Evolutionary conservation across 1,284 basidiomycete genomes (phyloP).

Genomic region (Porogramme epimiltina): DNA sequence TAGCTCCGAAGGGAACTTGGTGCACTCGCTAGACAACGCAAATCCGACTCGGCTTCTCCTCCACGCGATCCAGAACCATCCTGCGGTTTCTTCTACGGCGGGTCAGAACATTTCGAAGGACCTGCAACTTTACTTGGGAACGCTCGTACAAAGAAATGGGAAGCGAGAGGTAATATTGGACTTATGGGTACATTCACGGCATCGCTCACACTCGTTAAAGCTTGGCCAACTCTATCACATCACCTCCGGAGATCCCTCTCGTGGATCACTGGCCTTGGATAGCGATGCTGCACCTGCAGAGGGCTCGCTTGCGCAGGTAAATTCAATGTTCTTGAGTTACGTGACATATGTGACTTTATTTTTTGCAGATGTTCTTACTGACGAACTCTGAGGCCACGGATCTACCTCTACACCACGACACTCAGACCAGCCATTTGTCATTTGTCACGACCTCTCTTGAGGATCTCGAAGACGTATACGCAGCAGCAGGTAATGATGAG

Average conservation of each 20-base stretch:
- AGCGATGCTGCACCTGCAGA: conserved; percentile 56
- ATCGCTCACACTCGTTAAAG: conserved; percentile 25
- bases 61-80: conserved; percentile 47
- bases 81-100: neutral
- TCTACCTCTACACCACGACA: too few relatives aligned
- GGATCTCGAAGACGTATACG: conserved; percentile 7
- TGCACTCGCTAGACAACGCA: conserved; percentile 59
- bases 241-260: conserved; percentile 77
- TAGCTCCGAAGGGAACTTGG: conserved; percentile 81
- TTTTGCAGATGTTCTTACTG: neutral
- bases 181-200: accelerated
- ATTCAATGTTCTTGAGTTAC: conserved; percentile 20
- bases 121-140: conserved; percentile 48
- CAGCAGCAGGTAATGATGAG: conserved; percentile 5
- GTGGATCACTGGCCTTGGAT: conserved; percentile 76
- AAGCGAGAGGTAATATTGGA: conserved; percentile 28
- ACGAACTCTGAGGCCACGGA: neutral
- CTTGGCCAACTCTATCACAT: conserved; percentile 56
- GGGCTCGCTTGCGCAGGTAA: conserved; percentile 66
- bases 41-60: conserved; percentile 79
- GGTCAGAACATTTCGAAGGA: conserved; percentile 13
- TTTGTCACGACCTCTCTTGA: conserved; percentile 21
- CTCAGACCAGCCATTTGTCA: conserved; percentile 3
- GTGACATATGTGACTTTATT: too few relatives aligned
- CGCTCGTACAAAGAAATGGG: conserved; percentile 29